These are phyloP conservation scores for Arctium lappa DNA, from an alignment of 129 eudicot genomes.

Conservation along the genomic window DNA sequence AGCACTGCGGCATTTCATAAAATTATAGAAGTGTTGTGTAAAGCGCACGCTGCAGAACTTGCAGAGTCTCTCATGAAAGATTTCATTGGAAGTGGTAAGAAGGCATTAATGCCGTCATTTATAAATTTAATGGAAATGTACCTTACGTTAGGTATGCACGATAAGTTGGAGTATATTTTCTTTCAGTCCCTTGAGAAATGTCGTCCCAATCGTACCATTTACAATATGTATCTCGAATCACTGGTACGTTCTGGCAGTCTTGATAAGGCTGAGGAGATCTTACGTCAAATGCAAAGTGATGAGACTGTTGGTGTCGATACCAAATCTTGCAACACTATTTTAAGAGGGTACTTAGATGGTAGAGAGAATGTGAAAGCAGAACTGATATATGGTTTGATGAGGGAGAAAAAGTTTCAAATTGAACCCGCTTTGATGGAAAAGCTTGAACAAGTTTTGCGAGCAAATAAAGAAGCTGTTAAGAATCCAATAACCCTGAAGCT, in stretches of 20 bases:
- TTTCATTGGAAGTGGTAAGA: conserved; percentile 65
- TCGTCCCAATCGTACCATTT: conserved; percentile 51
- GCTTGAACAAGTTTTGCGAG: conserved; percentile 53
- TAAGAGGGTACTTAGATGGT: conserved; percentile 59
- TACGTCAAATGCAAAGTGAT: conserved; percentile 69
- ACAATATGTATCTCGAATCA: conserved; percentile 62
- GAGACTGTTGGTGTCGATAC: conserved; percentile 62
- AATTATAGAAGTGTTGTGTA: conserved; percentile 66
- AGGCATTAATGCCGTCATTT: conserved; percentile 56
- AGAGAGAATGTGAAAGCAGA: conserved; percentile 55
- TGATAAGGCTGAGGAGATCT: conserved; percentile 68
- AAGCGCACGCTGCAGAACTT: conserved; percentile 46
- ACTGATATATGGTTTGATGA: conserved; percentile 58
- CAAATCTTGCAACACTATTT: conserved; percentile 61
- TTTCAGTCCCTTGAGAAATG: conserved; percentile 54
- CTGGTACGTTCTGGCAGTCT: conserved; percentile 52
- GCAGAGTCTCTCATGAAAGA: conserved; percentile 81
- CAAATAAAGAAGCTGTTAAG: conserved; percentile 40
- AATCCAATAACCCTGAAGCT: conserved; percentile 53
- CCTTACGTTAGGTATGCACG: conserved; percentile 48
- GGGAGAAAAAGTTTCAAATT: conserved; percentile 59
- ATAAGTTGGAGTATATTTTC: conserved; percentile 63
- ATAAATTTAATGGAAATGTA: conserved; percentile 61
- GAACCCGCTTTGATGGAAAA: conserved; percentile 60
- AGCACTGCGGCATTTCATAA: conserved; percentile 60